phyloP scores from a whole-genome alignment of 495 filamentous ascomycete genomes.

The Penicillium cosmopolitanum region DNA sequence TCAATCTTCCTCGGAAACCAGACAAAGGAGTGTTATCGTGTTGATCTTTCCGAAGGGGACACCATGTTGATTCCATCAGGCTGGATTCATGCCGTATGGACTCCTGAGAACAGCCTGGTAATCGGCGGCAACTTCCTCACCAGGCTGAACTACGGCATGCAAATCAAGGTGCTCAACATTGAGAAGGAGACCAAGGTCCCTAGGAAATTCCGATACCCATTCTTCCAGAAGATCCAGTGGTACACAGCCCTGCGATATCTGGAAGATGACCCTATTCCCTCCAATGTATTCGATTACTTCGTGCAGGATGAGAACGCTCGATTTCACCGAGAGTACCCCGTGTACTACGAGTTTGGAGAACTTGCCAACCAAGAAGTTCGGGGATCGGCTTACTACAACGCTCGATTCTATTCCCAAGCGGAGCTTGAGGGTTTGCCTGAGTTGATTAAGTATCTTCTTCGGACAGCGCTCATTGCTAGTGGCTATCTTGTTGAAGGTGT shows the following conservation, averaged over 20 bases:
- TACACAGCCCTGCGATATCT: slow-evolving; percentile 69
- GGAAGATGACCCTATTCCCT: slow-evolving; percentile 66
- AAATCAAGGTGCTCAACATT: slow-evolving; percentile 70
- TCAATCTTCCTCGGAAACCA: slow-evolving; percentile 68
- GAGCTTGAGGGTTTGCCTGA: slow-evolving; percentile 71
- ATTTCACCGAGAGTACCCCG: slow-evolving; percentile 58
- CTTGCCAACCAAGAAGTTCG: slow-evolving; percentile 51
- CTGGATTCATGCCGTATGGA: slow-evolving; percentile 85
- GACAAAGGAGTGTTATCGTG: slow-evolving; percentile 74
- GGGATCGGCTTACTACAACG: slow-evolving; percentile 56
- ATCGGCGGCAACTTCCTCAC: slow-evolving; percentile 81
- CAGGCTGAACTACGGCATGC: slow-evolving; percentile 69
- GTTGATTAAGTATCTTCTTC: slow-evolving; percentile 65
- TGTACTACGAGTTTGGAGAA: slow-evolving; percentile 62
- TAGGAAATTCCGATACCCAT: slow-evolving; percentile 71
- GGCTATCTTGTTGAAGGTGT: slow-evolving; percentile 65
- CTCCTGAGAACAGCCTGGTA: slow-evolving; percentile 73
- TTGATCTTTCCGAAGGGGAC: slow-evolving; percentile 72
- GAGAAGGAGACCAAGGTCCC: slow-evolving; percentile 75
- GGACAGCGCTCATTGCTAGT: slow-evolving; percentile 69
- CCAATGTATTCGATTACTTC: slow-evolving; percentile 58
- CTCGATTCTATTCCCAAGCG: slow-evolving; percentile 67
- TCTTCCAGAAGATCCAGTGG: slow-evolving; percentile 78
- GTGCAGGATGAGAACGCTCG: slow-evolving; percentile 54
- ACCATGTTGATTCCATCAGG: slow-evolving; percentile 81